Conservation (phyloP, 306 rosid species). For the Rubus parviflorus region DNA sequence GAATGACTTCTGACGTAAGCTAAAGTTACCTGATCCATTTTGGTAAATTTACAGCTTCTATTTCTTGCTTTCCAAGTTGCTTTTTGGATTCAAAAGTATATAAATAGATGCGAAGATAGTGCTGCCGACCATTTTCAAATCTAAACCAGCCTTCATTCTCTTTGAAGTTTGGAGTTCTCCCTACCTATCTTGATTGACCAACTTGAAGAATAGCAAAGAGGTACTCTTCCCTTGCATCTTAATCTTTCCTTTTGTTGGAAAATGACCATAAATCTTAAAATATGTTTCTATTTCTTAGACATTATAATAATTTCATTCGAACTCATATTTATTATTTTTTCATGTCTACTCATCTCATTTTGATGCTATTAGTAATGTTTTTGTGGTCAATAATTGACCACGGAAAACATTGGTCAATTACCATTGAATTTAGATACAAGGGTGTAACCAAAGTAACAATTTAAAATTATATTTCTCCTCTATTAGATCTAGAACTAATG, state of each 20-base stretch:
- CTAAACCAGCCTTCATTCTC: neutral
- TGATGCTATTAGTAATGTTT: neutral
- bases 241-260: neutral
- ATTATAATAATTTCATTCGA: neutral
- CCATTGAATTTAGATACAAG: neutral
- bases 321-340: neutral
- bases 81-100: neutral
- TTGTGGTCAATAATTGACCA: neutral
- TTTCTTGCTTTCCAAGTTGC: conserved; percentile 14
- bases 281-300: neutral
- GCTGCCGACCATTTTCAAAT: neutral
- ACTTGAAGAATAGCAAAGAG: neutral
- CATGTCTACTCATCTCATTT: neutral
- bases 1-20: neutral
- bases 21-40: neutral
- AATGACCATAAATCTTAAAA: neutral
- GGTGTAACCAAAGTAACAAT: neutral
- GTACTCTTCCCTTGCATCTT: neutral
- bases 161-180: conserved; percentile 3
- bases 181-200: neutral
- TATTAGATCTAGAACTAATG: neutral
- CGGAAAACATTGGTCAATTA: neutral
- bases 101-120: neutral
- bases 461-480: neutral
- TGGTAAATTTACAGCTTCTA: neutral